Conservation (phyloP, 2,329 filamentous ascomycete species). For the Phyllosticta ampelicida region DNA sequence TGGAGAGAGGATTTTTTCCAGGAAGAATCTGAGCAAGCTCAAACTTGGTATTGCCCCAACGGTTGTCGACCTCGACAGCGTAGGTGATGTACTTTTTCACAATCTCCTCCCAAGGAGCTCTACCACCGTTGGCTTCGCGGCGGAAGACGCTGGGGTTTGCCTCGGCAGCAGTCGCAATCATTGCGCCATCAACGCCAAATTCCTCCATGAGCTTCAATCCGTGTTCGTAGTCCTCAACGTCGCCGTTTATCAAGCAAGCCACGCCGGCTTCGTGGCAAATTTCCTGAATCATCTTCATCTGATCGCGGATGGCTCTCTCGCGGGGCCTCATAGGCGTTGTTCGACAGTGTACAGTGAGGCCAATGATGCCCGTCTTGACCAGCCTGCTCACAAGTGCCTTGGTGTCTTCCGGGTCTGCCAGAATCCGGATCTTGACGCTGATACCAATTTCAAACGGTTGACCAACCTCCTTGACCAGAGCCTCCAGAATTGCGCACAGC, state of each 20-base stretch:
- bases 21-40: slow-evolving; percentile 76
- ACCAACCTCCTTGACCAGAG: slow-evolving; percentile 68
- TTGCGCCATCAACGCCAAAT: slow-evolving; percentile 83
- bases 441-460: slow-evolving; percentile 79
- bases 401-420: slow-evolving; percentile 67
- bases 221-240: slow-evolving; percentile 66
- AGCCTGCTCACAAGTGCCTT: slow-evolving; percentile 66
- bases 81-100: slow-evolving; percentile 63
- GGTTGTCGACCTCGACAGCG: slow-evolving; percentile 70
- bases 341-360: slow-evolving; percentile 86
- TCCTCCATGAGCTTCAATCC: slow-evolving; percentile 61
- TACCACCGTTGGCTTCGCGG: slow-evolving; percentile 54
- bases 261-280: slow-evolving; percentile 78
- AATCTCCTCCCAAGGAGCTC: slow-evolving; percentile 65
- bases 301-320: slow-evolving; percentile 74
- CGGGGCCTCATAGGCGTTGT: slow-evolving; percentile 92
- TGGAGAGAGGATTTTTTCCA: slow-evolving; percentile 58
- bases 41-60: slow-evolving; percentile 88
- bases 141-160: slow-evolving; percentile 85
- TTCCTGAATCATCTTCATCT: slow-evolving; percentile 71
- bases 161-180: slow-evolving; percentile 93
- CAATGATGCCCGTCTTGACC: slow-evolving; percentile 80
- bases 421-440: slow-evolving; percentile 88
- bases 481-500: slow-evolving; percentile 70
- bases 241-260: slow-evolving; percentile 91